phyloP scores from a whole-genome alignment of 108 stramenopile genomes.

The Poteriospumella lacustris region DNA sequence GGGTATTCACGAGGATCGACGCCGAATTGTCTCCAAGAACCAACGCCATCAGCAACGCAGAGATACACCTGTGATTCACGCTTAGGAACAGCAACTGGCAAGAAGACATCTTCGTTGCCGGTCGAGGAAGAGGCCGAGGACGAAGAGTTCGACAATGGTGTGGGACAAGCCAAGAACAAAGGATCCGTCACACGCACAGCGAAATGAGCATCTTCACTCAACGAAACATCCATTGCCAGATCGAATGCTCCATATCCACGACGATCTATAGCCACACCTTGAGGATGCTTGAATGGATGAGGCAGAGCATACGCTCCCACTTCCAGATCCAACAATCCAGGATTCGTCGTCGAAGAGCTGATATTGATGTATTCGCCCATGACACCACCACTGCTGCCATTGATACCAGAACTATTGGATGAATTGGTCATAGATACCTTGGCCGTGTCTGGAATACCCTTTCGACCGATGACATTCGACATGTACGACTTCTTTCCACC shows the following conservation, averaged over 20 bases:
- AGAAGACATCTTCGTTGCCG: too few relatives aligned
- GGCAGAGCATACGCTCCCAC: conserved; percentile 73
- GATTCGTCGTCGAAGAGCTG: too few relatives aligned
- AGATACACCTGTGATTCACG: too few relatives aligned
- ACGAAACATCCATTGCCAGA: conserved; percentile 54
- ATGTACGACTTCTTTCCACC: conserved; percentile 86
- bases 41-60: conserved; percentile 93
- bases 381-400: conserved; percentile 38
- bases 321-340: conserved; percentile 47
- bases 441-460: conserved; percentile 65
- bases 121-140: too few relatives aligned
- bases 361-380: too few relatives aligned
- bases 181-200: conserved; percentile 25
- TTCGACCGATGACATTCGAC: conserved; percentile 73
- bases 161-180: too few relatives aligned
- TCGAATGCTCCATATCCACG: conserved; percentile 65
- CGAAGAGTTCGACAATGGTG: too few relatives aligned
- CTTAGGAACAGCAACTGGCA: too few relatives aligned
- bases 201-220: conserved; percentile 80
- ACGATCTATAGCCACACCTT: conserved; percentile 63
- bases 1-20: conserved; percentile 86
- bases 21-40: conserved; percentile 84
- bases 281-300: conserved; percentile 78
- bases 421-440: conserved; percentile 23
- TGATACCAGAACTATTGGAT: neutral